Conservation (phyloP, 306 rosid genomes). For the Acacia melanoxylon region DNA sequence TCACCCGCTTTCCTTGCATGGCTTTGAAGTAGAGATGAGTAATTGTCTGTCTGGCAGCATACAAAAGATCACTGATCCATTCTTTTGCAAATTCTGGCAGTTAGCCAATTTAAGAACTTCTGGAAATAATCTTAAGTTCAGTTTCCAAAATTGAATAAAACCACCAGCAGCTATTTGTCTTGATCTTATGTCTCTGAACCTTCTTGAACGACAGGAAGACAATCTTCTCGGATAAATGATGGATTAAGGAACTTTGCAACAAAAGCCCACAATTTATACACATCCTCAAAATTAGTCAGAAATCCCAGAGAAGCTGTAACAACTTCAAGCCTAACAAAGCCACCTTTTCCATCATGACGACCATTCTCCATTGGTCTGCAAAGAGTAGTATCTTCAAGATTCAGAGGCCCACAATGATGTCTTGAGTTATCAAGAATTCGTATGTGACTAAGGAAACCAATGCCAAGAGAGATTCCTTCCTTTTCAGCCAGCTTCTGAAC, state of each 20-base stretch:
- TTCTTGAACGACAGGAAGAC: constrained; percentile 77
- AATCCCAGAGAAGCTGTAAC: constrained; percentile 90
- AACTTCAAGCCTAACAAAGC: constrained; percentile 78
- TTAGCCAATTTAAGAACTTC: constrained; percentile 11
- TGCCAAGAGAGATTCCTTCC: constrained; percentile 86
- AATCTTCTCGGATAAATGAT: constrained; percentile 55
- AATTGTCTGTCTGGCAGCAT: constrained; percentile 32
- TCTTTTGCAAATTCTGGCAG: constrained; percentile 29
- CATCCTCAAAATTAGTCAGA: constrained; percentile 92
- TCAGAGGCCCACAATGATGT: constrained; percentile 48
- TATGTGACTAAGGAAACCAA: constrained; percentile 89
- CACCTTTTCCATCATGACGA: constrained; percentile 55
- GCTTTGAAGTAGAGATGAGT: constrained; percentile 38
- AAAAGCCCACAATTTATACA: constrained; percentile 90
- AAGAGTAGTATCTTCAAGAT: constrained; percentile 66
- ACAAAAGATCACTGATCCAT: constrained; percentile 35
- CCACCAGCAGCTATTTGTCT: not conserved
- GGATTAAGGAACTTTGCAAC: constrained; percentile 90
- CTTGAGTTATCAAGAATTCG: constrained; percentile 64
- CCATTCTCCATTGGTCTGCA: constrained; percentile 82
- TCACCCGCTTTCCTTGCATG: constrained; percentile 42
- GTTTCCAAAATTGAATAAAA: constrained; percentile 36
- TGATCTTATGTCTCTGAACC: constrained; percentile 58
- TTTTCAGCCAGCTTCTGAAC: constrained; percentile 94
- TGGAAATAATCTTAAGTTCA: constrained; percentile 27